Evolutionary conservation across 2,329 filamentous ascomycete genomes (phyloP), one percentile per base, ranked within the genome.

Genomic region (Metarhizium humberi): DNA sequence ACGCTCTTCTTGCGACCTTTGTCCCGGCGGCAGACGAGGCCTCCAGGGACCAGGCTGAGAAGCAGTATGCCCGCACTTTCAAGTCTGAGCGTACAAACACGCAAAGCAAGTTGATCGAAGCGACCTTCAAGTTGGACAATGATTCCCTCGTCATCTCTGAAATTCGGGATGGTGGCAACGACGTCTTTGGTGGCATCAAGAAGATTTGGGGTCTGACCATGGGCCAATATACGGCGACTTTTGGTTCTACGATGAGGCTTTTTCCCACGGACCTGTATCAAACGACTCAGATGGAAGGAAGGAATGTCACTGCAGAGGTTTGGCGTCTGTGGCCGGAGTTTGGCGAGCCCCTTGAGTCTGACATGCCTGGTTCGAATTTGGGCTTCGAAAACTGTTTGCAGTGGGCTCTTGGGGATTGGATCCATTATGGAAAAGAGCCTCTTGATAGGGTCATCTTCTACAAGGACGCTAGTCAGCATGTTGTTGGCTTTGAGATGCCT

Each of bases 371-470:
- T 0, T 54, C 55, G 6, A 55, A 52, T 0, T 40, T 68, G 13
- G 56, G 60, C 11, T 54, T 55, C 1, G 56, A 63, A n/a, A 62
- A 62, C 18, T 71, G 68, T 43, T 30, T 62, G 1, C 59, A 62
- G 3, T 72, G 68, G 69, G 66, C 63, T 38, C 55, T 67, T 4
- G 64, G 63, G 0, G 67, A 71, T 38, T 73, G 66, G 67, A 57
- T 72, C 25, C 64, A 69, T 32, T 72, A 72, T 54, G 68, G 67
- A 0, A 60, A 66, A 10, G 62, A 71, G 55, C 63, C 69, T 2
- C 40, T 72, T 11, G 68, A 72, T 48, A 58, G 65, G 7, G 56
- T 71, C 7, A 46, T 70, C 2, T 63, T 73, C 48, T 62, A 66
- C 20, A 58, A 61, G 43, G 62, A 69, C 51, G 52, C 51, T 5